Base-by-base conservation (phyloP, 2,329 filamentous ascomycete genomes). In the Colletotrichum lini region DNA sequence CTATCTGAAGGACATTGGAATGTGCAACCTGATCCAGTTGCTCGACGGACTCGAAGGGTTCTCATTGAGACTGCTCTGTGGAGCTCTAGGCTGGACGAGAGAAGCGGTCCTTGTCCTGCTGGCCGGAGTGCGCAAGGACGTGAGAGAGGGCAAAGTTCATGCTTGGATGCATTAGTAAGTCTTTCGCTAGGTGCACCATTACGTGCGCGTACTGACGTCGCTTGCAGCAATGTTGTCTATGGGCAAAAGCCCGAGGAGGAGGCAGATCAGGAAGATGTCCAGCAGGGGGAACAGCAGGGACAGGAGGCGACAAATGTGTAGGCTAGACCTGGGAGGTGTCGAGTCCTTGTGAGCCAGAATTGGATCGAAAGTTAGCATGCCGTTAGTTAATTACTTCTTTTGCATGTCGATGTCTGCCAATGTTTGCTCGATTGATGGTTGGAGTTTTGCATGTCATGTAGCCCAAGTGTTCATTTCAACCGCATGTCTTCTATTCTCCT, bases 1-100 rank as follows among this genome's bases (percentile, higher is more conserved):
- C 65, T 79, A 82, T 2, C 77, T 87, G 52, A 88, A 87, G 77
- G 73, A 78, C n/a, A 56, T 78, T 21, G 73, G 75, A 4, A 53
- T 47, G 23, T 63, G 38, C 35, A 72, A 70, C 18, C 65, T 74
- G 0, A 58, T 63, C 1, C 70, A 75, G 66, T 16, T 73, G 16
- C 40, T 75, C 12, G 76, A 76, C 13, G 76, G 76, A 2, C 42
- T 77, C 5, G 76, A 78, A 42, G 77, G 64, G 2, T 75, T 78
- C 42, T 75, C 73, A 16, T 61, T 79, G 47, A 72, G 67, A 2
- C 54, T 79, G n/a, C 78, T 80, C 60, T 80, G 79, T 6, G 76
- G 77, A n/a, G 76, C 77, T 12, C 71, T 78, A 26, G 77, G 77
- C 0, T 81, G 79, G 79, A 65, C 53, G 0, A 65, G 67, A 56